Evolutionary conservation across 805 yeast species (phyloP).

Genomic region (Wickerhamiella nectarea): DNA sequence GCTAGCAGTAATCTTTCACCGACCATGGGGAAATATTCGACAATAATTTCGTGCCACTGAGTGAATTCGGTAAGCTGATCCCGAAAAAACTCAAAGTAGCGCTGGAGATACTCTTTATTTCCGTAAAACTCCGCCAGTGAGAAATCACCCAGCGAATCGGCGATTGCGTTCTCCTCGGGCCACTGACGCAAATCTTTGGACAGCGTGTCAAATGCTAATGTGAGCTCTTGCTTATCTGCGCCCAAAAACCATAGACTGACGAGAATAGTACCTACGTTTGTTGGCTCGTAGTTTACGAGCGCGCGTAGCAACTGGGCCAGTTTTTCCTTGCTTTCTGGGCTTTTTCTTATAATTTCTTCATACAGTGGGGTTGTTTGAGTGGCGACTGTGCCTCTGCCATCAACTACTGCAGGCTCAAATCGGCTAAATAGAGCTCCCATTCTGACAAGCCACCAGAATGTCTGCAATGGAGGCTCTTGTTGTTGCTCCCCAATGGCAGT

Average conservation of each 20-base stretch:
- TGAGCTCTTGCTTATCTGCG: constrained; percentile 23
- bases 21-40: constrained; percentile 17
- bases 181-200: constrained; percentile 21
- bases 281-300: constrained; percentile 24
- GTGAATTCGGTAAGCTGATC: constrained; percentile 26
- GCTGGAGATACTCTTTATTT: constrained; percentile 23
- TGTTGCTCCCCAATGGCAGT: constrained; percentile 20
- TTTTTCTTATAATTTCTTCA: background rate
- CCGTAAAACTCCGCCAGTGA: constrained; percentile 25
- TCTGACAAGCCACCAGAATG: background rate
- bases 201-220: constrained; percentile 22
- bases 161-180: constrained; percentile 30
- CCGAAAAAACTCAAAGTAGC: constrained; percentile 28
- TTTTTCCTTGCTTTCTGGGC: constrained; percentile 14
- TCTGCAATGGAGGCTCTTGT: constrained; percentile 17
- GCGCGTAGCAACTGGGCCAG: constrained; percentile 24
- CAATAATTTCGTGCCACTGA: constrained; percentile 25
- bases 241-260: constrained; percentile 28
- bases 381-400: background rate
- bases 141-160: constrained; percentile 24
- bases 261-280: constrained; percentile 17
- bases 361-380: background rate
- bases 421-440: background rate
- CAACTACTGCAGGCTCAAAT: background rate
- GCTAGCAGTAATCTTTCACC: constrained; percentile 19